These are phyloP conservation scores for Fusarium nurragi DNA, from an alignment of 2,329 filamentous ascomycete genomes.

Conservation along the genomic window DNA sequence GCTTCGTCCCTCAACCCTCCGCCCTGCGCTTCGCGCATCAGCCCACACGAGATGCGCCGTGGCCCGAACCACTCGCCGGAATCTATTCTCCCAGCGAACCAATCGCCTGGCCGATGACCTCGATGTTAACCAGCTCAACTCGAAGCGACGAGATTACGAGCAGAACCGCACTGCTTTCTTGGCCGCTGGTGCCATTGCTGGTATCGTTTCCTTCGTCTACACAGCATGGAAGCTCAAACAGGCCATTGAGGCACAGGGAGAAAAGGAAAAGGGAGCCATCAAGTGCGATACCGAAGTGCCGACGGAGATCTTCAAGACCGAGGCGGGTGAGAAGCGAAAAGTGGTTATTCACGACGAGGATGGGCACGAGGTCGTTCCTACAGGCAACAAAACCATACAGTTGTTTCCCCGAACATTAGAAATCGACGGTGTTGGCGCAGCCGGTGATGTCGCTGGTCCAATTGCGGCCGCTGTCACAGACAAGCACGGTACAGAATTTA, in stretches of 20 bases:
- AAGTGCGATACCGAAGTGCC: conserved; percentile 53
- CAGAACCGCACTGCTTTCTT: conserved; percentile 62
- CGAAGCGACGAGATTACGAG: conserved; percentile 60
- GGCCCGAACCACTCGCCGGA: conserved; percentile 39
- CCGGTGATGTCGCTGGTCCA: conserved; percentile 45
- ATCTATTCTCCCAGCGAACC: conserved; percentile 44
- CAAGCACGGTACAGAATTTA: conserved; percentile 74
- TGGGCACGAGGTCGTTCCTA: conserved; percentile 78
- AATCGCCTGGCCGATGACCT: conserved; percentile 58
- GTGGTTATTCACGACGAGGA: conserved; percentile 72
- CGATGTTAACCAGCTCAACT: conserved; percentile 60
- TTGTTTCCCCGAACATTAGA: conserved; percentile 78
- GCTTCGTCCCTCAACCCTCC: conserved; percentile 47
- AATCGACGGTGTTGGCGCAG: conserved; percentile 58
- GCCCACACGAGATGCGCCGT: conserved; percentile 38
- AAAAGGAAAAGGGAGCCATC: conserved; percentile 55
- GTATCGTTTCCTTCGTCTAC: conserved; percentile 61
- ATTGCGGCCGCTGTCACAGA: conserved; percentile 51
- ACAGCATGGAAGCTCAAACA: conserved; percentile 62
- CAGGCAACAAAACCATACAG: conserved; percentile 82
- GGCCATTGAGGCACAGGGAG: conserved; percentile 48
- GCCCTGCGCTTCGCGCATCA: conserved; percentile 43
- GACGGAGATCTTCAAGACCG: conserved; percentile 58
- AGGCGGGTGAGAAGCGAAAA: conserved; percentile 63
- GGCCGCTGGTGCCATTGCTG: conserved; percentile 59